Evolutionary conservation across 306 rosid species (phyloP), one percentile per base, ranked within the genome.

Genomic region (Crataegus laevigata): DNA sequence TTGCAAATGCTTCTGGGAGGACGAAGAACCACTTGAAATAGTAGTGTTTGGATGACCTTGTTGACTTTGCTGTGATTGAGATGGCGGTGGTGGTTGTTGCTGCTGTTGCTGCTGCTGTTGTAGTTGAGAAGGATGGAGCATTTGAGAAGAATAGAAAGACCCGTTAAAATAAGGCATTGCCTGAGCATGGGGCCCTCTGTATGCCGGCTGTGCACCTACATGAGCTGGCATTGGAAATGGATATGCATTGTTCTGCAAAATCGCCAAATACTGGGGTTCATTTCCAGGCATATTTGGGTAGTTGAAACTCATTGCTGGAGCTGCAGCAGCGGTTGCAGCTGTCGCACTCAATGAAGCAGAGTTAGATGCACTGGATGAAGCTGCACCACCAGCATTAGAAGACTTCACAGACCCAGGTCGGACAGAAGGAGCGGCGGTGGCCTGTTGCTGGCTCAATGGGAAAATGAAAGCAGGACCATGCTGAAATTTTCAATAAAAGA

Each of bases 371-470:
- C 78, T 63, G 14, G 96, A 65, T 5, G 88, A 76, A 8, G 86
- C 77, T 29, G 84, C 85, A 75, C 68, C 85, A 54, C 91, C 88
- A 38, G 90, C 64, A 43, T 87, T 75, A 45, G 89, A 80, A 68
- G 99, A 82, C 80, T 89, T 96, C 42, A 82, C 84, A 80, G 98
- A 82, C 40, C 89, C 98, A 2, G 99, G 91, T 60, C 91, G 81
- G 60, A 85, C 90, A 63, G 96, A 82, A 40, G 93, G 83, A 22
- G 96, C 90, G 2, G 88, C 91, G 1, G 91, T 98, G 4, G 93
- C 91, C 78, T 92, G 99, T 77, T 89, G 99, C 86, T 96, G 99
- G 75, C 87, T 84, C 84, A 96, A 34, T 2, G 98, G 99, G 81
- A 96, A 79, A 69, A 96, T 87, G 80, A 96, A 92, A 67, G 99